Conservation (phyloP, 1,139 yeast genomes). For the Fermentozyma sake region DNA sequence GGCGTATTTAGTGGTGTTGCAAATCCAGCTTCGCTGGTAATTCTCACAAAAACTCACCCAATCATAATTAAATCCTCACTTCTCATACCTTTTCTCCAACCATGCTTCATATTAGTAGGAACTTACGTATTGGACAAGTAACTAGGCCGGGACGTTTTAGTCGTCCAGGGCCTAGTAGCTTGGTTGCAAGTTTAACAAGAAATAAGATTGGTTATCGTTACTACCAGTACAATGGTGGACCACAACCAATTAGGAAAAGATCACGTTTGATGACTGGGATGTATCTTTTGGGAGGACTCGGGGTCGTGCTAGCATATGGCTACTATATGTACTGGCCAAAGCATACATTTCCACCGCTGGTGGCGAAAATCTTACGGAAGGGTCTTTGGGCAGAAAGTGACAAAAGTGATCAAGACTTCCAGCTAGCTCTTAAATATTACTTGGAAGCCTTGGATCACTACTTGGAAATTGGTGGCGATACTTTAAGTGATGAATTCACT, state of each 20-base stretch:
- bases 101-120: too few relatives aligned
- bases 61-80: too few relatives aligned
- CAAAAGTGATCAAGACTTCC: slow-evolving; percentile 55
- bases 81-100: too few relatives aligned
- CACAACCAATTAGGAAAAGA: slow-evolving; percentile 9
- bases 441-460: slow-evolving; percentile 44
- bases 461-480: slow-evolving; percentile 43
- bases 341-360: slow-evolving; percentile 48
- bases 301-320: too few relatives aligned
- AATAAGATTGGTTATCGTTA: not conserved
- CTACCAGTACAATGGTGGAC: not conserved
- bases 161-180: too few relatives aligned
- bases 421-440: slow-evolving; percentile 65
- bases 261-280: slow-evolving; percentile 19
- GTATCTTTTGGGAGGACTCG: too few relatives aligned
- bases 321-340: slow-evolving; percentile 64
- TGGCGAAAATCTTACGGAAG: slow-evolving; percentile 65
- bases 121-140: too few relatives aligned
- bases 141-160: too few relatives aligned
- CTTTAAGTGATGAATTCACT: slow-evolving; percentile 66
- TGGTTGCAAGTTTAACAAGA: too few relatives aligned
- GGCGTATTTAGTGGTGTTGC: too few relatives aligned
- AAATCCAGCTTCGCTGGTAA: too few relatives aligned
- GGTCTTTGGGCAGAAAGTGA: slow-evolving; percentile 86
- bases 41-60: too few relatives aligned